A percentile compares a stretch with the other conserved stretches of the same genome.
phyloP scores from a whole-genome alignment of 2,329 filamentous ascomycete species.

The Diaporthe sp. region DNA sequence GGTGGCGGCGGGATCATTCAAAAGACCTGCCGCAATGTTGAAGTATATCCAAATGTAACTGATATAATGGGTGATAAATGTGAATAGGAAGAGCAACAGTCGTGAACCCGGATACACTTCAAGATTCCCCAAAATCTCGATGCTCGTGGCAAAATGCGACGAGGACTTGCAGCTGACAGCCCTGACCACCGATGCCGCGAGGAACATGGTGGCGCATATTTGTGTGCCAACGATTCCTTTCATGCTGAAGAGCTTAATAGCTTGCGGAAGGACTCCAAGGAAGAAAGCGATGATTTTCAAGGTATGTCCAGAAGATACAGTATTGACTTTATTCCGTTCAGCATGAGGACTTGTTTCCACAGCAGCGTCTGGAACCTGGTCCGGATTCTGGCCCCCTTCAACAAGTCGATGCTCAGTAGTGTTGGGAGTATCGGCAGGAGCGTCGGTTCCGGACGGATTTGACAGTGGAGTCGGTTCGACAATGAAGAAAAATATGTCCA shows the following conservation, averaged over 20 bases:
- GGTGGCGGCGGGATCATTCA: not conserved
- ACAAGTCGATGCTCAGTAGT: not conserved
- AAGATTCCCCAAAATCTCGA: not conserved
- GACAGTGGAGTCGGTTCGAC: not conserved
- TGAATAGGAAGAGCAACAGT: not conserved
- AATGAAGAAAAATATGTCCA: constrained; percentile 5
- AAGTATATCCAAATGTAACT: not conserved
- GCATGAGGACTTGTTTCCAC: not conserved
- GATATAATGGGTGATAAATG: not conserved
- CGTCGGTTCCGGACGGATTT: not conserved
- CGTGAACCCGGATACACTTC: not conserved
- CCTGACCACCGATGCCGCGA: not conserved
- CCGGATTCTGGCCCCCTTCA: not conserved
- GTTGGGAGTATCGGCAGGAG: not conserved
- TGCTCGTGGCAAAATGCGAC: not conserved
- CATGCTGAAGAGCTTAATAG: constrained; percentile 10
- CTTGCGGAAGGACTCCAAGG: not conserved
- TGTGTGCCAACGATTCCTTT: not conserved
- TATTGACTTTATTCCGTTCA: not conserved
- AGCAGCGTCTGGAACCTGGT: not conserved
- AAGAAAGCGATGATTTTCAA: not conserved
- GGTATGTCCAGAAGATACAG: not conserved
- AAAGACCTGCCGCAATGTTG: not conserved
- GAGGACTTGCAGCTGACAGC: not conserved
- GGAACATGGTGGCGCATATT: not conserved